These are phyloP conservation scores for Rubroboletus pulcherrimus DNA, from an alignment of 768 basidiomycete species.

Conservation along the genomic window DNA sequence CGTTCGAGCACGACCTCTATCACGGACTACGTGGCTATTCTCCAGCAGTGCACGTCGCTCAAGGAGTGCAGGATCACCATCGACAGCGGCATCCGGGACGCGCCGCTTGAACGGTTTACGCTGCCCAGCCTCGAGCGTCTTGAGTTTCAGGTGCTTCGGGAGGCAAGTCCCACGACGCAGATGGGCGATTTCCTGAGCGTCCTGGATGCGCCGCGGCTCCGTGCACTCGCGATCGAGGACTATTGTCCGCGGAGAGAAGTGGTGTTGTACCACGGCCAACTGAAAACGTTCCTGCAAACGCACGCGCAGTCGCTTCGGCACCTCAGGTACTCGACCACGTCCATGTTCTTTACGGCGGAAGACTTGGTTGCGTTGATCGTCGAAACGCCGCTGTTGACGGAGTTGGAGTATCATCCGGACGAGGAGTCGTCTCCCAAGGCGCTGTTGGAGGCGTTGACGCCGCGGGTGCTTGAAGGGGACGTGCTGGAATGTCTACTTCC, in stretches of 20 bases:
- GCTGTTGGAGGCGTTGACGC: constrained; percentile 23
- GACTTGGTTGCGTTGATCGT: constrained; percentile 15
- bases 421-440: constrained; percentile 17
- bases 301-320: constrained; percentile 11
- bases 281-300: constrained; percentile 15
- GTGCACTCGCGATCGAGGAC: constrained; percentile 17
- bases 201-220: constrained; percentile 17
- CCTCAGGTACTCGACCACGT: constrained; percentile 17
- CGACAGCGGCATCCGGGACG: constrained; percentile 6
- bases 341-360: constrained; percentile 14
- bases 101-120: constrained; percentile 9
- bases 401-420: constrained; percentile 24
- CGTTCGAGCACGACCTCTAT: constrained; percentile 18
- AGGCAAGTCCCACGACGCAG: constrained; percentile 17
- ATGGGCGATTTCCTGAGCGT: constrained; percentile 13
- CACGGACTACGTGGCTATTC: constrained; percentile 17
- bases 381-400: constrained; percentile 17
- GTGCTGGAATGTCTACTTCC: constrained; percentile 17
- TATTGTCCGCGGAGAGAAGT: constrained; percentile 10
- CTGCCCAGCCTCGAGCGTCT: constrained; percentile 19
- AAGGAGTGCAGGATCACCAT: constrained; percentile 19
- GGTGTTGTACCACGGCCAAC: constrained; percentile 9
- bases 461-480: constrained; percentile 4
- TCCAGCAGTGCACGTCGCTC: constrained; percentile 21
- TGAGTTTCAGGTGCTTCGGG: constrained; percentile 14